Evolutionary conservation across 352 stramenopile genomes (phyloP), one percentile per base, ranked within the genome.

Genomic region (Phytophthora multivora): DNA sequence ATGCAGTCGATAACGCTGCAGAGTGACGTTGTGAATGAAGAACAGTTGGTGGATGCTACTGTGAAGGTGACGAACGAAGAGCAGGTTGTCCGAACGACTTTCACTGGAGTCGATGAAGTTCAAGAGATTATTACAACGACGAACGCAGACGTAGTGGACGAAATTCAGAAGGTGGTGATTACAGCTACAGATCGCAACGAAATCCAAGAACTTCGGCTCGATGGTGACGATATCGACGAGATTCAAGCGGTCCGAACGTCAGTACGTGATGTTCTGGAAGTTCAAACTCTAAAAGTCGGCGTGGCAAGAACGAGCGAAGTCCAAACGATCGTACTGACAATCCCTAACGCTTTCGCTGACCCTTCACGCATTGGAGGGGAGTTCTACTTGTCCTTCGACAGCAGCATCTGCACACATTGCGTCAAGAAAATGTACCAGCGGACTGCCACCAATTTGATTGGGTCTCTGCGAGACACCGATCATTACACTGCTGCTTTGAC

Each of bases 21-120:
- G 21, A 86, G 66, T 15, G 75, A 89, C 19, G 82, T 98, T 7
- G 74, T 97, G 5, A 93, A 96, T 42, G 97, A 98, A 73, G 89
- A 97, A 45, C 96, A 99, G 59, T 89, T 89, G 45, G 88, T 99
- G 5, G 81, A 96, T 60, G 94, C 90, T 0, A 97, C 92, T 0
- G 91, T 98, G 8, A 79, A 96, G 51, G 96, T 99, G 11, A 95
- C 83, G 13, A 99, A 99, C 65, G 97, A 99, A 68, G 72, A 96
- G 7, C 96, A 99, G 66, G 96, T 95, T 6, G 87, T 99, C 2
- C 93, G 93, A 10, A 98, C 83, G 1, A 75, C 66, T 3, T 94
- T 97, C 30, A 82, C 73, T 0, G 93, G 93, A 4, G 79, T 79
- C 10, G 90, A 97, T 63, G 91, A 97, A 51, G 73, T 97, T 21